Evolutionary conservation across 768 basidiomycete species (phyloP), one percentile per base, ranked within the genome.

Genomic region (Mycena filopes): DNA sequence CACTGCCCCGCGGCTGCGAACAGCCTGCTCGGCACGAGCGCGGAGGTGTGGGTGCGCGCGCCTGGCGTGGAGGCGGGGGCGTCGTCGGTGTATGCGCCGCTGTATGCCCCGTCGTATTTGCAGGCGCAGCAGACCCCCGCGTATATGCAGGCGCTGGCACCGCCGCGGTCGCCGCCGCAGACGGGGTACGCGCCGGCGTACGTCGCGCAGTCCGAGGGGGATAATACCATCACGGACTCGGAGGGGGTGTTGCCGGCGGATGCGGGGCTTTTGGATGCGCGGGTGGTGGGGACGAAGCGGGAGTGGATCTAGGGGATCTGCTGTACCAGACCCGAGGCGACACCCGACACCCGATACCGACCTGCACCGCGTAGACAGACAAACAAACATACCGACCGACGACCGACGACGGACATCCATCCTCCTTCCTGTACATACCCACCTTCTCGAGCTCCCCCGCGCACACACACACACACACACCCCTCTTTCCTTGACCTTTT

Each of bases 261-360:
- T 40, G 66, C 62, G 46, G 66, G 61, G 46, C 33, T 56, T 53
- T 33, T 68, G 21, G 57, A 60, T 20, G 66, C 62, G 25, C 21
- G 66, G 40, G 66, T 68, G 4, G 66, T 63, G 56, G 25, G 47
- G n/a, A 60, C 46, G 25, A 68, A 68, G 53, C 46, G 66, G 33
- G 62, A 68, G 57, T 68, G 66, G 66, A 47, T 68, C 36, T 68
- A 29, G 51, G 45, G 16, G 38, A 25, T 46, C 8, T 38, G 36
- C n/a, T n/a, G n/a, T n/a, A n/a, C n/a, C n/a, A n/a, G n/a, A n/a
- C n/a, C n/a, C n/a, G n/a, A n/a, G n/a, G n/a, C n/a, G n/a, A n/a
- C n/a, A n/a, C n/a, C n/a, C n/a, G n/a, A n/a, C n/a, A n/a, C n/a
- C n/a, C n/a, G n/a, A n/a, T n/a, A n/a, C n/a, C n/a, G n/a, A n/a